Evolutionary conservation across 768 basidiomycete species (phyloP), one percentile per base, ranked within the genome.

Genomic region (Galerina marginata): DNA sequence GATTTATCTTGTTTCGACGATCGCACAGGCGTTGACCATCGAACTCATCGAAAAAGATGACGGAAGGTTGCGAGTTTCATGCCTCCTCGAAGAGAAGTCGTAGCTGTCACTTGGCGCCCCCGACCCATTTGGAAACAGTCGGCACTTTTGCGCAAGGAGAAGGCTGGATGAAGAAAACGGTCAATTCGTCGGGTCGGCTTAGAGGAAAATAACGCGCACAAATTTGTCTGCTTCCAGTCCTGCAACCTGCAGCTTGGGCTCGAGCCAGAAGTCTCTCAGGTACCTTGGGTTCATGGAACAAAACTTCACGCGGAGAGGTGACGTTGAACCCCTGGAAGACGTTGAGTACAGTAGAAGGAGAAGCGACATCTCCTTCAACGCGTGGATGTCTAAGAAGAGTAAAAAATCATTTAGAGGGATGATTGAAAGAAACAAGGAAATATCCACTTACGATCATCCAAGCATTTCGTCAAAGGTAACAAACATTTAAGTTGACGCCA

Each of bases 281-380:
- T 99, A n/a, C 97, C 97, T 0, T 97, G 97, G 97, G 97, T 14
- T 97, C 97, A 70, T 99, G 96, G 76, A 99, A 97, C 20, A 99
- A 78, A 0, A 99, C 97, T 50, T 97, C 97, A 36, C 97, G 84
- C 2, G 97, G 97, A 43, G 97, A 96, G 0, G 95, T 98, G 40
- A 99, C 87, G 52, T 87, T 89, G 74, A 99, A 96, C 48, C 88
- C 87, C 65, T 96, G 93, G 71, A 99, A 99, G 12, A 99, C 88
- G 74, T 99, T 96, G 97, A 97, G 71, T 99, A 99, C 23, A 98
- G 78, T 0, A 99, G 79, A 2, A 97, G 97, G 0, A 99, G 83
- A 9, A 98, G 81, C 0, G 98, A 98, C 97, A 20, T 99, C 72
- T 99, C 97, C 77, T 98, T 99, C 60, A 99, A 77, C 7, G 95